These are phyloP conservation scores for Platanthera zijinensis DNA, from an alignment of 106 monocot species.

Conservation along the genomic window DNA sequence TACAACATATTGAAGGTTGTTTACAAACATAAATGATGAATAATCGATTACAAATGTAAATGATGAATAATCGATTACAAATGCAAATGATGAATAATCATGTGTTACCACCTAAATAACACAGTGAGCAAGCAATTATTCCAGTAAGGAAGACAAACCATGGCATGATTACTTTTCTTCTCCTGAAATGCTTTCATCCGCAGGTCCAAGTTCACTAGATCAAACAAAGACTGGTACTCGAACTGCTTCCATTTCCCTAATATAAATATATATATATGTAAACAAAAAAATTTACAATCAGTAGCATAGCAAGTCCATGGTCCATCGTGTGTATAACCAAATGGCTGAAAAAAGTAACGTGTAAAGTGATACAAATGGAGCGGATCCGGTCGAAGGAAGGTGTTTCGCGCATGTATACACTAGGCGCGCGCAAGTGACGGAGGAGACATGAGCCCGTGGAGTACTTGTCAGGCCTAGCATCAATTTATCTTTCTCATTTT, in stretches of 20 bases:
- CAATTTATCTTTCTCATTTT: no score
- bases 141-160: slow-evolving; percentile 19
- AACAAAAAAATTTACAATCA: slow-evolving; percentile 3
- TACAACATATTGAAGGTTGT: background rate
- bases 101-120: background rate
- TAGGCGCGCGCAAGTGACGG: no score
- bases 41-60: background rate
- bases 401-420: no score
- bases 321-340: no score
- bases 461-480: no score
- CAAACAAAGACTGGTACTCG: slow-evolving; percentile 47
- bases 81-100: background rate
- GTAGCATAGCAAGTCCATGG: background rate
- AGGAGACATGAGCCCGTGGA: no score
- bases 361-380: no score
- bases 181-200: slow-evolving; percentile 32
- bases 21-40: background rate
- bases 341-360: no score
- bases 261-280: background rate
- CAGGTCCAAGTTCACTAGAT: slow-evolving; percentile 53
- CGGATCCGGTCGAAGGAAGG: no score
- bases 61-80: background rate
- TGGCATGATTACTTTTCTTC: slow-evolving; percentile 19
- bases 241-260: slow-evolving; percentile 44
- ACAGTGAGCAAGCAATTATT: background rate